Evolutionary conservation across 179 eudicot species (phyloP), one percentile per base, ranked within the genome.

Genomic region (Corrigiola litoralis): DNA sequence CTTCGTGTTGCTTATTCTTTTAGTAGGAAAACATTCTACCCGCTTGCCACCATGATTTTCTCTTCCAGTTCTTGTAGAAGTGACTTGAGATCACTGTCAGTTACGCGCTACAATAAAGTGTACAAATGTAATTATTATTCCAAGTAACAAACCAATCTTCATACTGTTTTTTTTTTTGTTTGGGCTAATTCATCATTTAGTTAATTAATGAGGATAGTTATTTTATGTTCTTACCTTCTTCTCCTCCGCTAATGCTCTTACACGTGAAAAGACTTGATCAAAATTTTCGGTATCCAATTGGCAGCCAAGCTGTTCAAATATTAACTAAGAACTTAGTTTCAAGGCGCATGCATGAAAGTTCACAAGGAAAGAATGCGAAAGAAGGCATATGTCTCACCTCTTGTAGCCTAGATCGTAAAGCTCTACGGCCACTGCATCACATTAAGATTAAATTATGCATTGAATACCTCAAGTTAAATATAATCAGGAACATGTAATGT

Each of bases 181-280:
- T n/a, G n/a, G n/a, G n/a, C n/a, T n/a, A n/a, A n/a, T n/a, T n/a
- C n/a, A n/a, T n/a, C n/a, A n/a, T n/a, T n/a, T n/a, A n/a, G n/a
- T n/a, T n/a, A n/a, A n/a, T n/a, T n/a, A n/a, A n/a, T n/a, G n/a
- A n/a, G n/a, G n/a, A n/a, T n/a, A n/a, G n/a, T n/a, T n/a, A n/a
- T n/a, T n/a, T n/a, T n/a, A n/a, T n/a, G n/a, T n/a, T n/a, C 56
- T 6, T 21, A 63, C 67, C 67, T 48, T 63, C 13, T 63, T 33
- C 21, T 48, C 48, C 46, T 63, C 45, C 2, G 67, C 67, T 20
- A 63, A 8, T 18, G 67, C 33, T 46, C 46, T 62, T 16, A 62
- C 45, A 18, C 55, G 54, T 11, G 38, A 49, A 53, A 64, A 64
- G 4, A 48, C 41, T 1, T 48, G 25, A 7, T 63, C 51, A 37